phyloP scores from a whole-genome alignment of 768 basidiomycete genomes.

The Chiua virens region DNA sequence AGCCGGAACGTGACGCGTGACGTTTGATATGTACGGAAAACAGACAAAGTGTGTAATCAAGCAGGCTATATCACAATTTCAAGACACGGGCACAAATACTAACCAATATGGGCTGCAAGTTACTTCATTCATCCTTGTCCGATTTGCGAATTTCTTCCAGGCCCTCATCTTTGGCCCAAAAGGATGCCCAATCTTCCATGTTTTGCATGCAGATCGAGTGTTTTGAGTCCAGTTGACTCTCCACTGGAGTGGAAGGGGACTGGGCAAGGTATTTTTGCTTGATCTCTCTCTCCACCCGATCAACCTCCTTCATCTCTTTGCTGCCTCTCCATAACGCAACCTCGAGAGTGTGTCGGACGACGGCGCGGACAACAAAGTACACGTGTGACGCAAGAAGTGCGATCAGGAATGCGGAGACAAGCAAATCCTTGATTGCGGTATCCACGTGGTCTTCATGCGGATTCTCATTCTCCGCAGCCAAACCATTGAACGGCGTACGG shows the following conservation, averaged over 20 bases:
- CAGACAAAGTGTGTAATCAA: not conserved
- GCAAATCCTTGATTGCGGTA: constrained; percentile 47
- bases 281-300: constrained; percentile 54
- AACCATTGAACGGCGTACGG: constrained; percentile 43
- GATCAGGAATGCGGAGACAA: constrained; percentile 66
- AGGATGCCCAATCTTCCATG: constrained; percentile 37
- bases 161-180: constrained; percentile 77
- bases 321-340: constrained; percentile 77
- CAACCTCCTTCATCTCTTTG: constrained; percentile 58
- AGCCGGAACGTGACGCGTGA: not conserved
- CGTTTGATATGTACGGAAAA: not conserved
- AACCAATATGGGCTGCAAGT: not conserved
- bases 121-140: constrained; percentile 54
- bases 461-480: not conserved
- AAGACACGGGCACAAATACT: not conserved
- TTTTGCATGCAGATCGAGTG: constrained; percentile 1
- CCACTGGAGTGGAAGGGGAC: constrained; percentile 9
- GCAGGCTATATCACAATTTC: not conserved
- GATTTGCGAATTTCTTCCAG: constrained; percentile 67
- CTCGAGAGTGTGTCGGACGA: constrained; percentile 70
- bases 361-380: constrained; percentile 65
- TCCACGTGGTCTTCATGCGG: constrained; percentile 14
- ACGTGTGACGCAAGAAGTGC: constrained; percentile 85
- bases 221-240: not conserved
- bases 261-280: constrained; percentile 42